phyloP scores from a whole-genome alignment of 2,329 filamentous ascomycete species.

The Xylariaceae sp. region DNA sequence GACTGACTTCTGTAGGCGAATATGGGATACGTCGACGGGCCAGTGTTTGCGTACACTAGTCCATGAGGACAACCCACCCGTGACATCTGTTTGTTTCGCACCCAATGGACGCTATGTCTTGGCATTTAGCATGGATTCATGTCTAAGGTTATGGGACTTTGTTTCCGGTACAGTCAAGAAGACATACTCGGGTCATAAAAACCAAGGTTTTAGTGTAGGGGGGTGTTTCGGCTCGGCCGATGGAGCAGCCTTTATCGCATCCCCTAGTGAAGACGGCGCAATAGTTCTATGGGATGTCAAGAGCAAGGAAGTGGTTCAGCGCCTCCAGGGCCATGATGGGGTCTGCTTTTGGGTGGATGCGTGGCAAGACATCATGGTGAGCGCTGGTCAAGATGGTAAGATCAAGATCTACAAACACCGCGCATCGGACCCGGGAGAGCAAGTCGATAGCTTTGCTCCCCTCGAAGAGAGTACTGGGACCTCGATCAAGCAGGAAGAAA shows the following conservation, averaged over 20 bases:
- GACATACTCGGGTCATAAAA: slow-evolving; percentile 92
- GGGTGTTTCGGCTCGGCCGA: slow-evolving; percentile 75
- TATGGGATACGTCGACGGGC: slow-evolving; percentile 94
- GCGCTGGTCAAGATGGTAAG: slow-evolving; percentile 53
- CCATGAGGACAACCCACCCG: slow-evolving; percentile 91
- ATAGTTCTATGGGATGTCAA: slow-evolving; percentile 89
- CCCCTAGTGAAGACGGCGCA: slow-evolving; percentile 83
- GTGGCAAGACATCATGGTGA: slow-evolving; percentile 54
- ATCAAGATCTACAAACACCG: slow-evolving; percentile 48
- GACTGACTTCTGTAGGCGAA: slow-evolving; percentile 51
- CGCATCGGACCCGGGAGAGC: slow-evolving; percentile 5
- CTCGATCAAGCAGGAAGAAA: slow-evolving; percentile 6
- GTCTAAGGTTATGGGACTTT: slow-evolving; percentile 92
- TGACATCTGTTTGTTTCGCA: slow-evolving; percentile 85
- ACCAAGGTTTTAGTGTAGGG: slow-evolving; percentile 79
- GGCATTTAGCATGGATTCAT: slow-evolving; percentile 87
- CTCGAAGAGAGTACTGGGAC: too few relatives aligned
- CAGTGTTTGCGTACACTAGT: slow-evolving; percentile 94
- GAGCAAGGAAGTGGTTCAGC: slow-evolving; percentile 78
- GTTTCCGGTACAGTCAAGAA: slow-evolving; percentile 88
- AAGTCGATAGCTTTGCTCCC: neutral
- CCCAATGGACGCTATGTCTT: slow-evolving; percentile 93
- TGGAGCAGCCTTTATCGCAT: slow-evolving; percentile 62
- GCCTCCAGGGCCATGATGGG: slow-evolving; percentile 49
- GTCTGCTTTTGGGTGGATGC: slow-evolving; percentile 67